phyloP scores from a whole-genome alignment of 441 rosid genomes.

The Croton laevigatus region DNA sequence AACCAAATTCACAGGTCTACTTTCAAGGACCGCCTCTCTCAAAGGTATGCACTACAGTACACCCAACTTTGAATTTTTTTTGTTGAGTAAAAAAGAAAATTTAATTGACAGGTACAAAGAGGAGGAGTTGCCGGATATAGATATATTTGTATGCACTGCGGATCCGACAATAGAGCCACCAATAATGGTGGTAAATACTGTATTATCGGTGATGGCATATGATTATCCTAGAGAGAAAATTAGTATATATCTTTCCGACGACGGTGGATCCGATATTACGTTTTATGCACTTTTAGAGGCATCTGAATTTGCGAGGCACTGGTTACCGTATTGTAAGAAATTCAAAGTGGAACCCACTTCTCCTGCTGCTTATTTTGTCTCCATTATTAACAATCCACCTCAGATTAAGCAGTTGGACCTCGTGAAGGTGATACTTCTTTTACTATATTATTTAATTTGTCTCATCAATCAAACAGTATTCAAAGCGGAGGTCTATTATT shows the following conservation, averaged over 20 bases:
- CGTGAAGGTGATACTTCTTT: slow-evolving; percentile 30
- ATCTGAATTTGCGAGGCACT: slow-evolving; percentile 46
- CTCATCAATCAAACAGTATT: too few species aligned
- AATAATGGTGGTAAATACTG: slow-evolving; percentile 59
- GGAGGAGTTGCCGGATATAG: slow-evolving; percentile 46
- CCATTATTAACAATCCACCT: background rate
- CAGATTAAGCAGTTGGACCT: slow-evolving; percentile 7
- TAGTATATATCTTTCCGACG: slow-evolving; percentile 66
- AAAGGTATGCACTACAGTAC: too few species aligned
- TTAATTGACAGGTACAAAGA: slow-evolving; percentile 28
- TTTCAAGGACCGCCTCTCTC: too few species aligned
- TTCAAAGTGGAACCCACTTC: slow-evolving; percentile 44
- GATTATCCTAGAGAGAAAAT: slow-evolving; percentile 64
- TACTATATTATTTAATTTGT: too few species aligned
- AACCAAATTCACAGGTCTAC: too few species aligned
- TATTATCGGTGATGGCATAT: slow-evolving; percentile 60
- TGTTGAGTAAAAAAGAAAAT: too few species aligned
- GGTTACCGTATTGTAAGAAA: slow-evolving; percentile 60
- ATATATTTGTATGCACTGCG: slow-evolving; percentile 74
- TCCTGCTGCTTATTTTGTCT: slow-evolving; percentile 38
- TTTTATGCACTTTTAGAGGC: slow-evolving; percentile 70
- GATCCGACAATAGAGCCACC: slow-evolving; percentile 74
- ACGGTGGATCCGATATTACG: slow-evolving; percentile 59
- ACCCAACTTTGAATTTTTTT: too few species aligned
- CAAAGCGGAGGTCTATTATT: too few species aligned